phyloP scores from a whole-genome alignment of 1,284 basidiomycete species.

The Paramarasmius palmivorus region DNA sequence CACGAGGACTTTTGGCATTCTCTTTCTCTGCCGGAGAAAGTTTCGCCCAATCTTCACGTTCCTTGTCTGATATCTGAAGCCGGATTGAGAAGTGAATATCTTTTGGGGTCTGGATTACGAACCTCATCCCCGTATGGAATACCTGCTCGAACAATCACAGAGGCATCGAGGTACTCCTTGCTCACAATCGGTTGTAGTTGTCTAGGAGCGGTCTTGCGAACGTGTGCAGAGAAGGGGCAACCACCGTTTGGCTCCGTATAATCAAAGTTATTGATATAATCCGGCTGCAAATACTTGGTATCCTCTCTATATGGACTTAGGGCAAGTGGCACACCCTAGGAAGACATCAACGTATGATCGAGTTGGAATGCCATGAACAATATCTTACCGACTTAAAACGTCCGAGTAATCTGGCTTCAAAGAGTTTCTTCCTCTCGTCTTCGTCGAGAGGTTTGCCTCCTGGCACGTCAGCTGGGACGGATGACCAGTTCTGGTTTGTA shows the following conservation, averaged over 20 bases:
- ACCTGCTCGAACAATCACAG: slow-evolving; percentile 23
- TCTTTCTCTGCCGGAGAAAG: neutral
- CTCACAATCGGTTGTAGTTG: slow-evolving; percentile 22
- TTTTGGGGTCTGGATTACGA: slow-evolving; percentile 2
- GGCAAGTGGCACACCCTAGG: slow-evolving; percentile 27
- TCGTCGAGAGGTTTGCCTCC: slow-evolving; percentile 7
- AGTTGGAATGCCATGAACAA: neutral
- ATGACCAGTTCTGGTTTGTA: slow-evolving; percentile 14
- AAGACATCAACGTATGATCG: neutral
- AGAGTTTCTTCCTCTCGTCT: slow-evolving; percentile 18
- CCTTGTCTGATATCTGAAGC: neutral
- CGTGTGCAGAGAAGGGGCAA: slow-evolving; percentile 32
- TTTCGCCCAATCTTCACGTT: neutral
- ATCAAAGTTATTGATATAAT: slow-evolving; percentile 27
- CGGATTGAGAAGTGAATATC: neutral
- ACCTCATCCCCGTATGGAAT: slow-evolving; percentile 33
- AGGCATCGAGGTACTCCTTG: slow-evolving; percentile 20
- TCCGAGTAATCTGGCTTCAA: slow-evolving; percentile 27
- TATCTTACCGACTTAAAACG: slow-evolving; percentile 24
- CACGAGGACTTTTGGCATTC: slow-evolving; percentile 12
- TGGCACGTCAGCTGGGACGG: slow-evolving; percentile 12
- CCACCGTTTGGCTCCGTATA: slow-evolving; percentile 15
- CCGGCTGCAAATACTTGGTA: slow-evolving; percentile 9
- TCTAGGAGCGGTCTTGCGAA: slow-evolving; percentile 28
- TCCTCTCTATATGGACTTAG: slow-evolving; percentile 20